Base-by-base conservation (phyloP, 148 eudicot species). In the Fallopia convolvulus region DNA sequence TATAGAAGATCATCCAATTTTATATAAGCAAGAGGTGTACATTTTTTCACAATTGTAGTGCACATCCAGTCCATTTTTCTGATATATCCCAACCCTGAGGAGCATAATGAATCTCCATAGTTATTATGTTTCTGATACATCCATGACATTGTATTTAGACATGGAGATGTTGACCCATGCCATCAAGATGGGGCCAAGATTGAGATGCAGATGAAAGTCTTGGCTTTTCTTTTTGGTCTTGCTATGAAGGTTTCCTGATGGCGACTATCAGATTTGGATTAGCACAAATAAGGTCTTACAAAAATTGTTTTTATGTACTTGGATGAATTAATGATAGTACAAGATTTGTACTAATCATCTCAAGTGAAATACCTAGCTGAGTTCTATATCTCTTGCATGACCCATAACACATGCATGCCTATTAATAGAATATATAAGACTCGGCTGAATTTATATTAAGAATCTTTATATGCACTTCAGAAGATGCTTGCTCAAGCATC, bases 181-280 rank as follows among this genome's bases (percentile, higher is more conserved):
- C 44, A 15, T 68, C 44, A 68, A 68, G 44, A 36, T 68, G 72
- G 72, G 72, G 23, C 21, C 44, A 68, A 61, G 68, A 61, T 61
- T 61, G 68, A 11, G 36, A 61, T 26, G 1, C 68, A 61, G 15
- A 61, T 61, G 33, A 61, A 61, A 61, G 5, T 61, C 68, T 61
- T 61, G 68, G 68, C 36, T 61, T 61, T 61, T 26, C 68, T 66
- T 66, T 36, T 10, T 3, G n/a, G 42, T 36, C 72, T 44, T 66
- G 14, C 42, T 14, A 6, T 5, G 68, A 15, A 13, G 15, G 4
- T 12, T 33, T 66, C 30, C 72, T 66, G 72, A 66, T 36, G 72
- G 20, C 5, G 72, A 66, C 72, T 66, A 15, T 36, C 21, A 68
- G 20, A 6, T 33, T 39, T 68, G 44, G 72, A 68, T 68, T 36